Percentiles rank a stretch among this genome's conserved stretches.
Evolutionary conservation across 371 early-diverging fungal genomes (phyloP).

Genomic region (Lichtheimia ramosa): DNA sequence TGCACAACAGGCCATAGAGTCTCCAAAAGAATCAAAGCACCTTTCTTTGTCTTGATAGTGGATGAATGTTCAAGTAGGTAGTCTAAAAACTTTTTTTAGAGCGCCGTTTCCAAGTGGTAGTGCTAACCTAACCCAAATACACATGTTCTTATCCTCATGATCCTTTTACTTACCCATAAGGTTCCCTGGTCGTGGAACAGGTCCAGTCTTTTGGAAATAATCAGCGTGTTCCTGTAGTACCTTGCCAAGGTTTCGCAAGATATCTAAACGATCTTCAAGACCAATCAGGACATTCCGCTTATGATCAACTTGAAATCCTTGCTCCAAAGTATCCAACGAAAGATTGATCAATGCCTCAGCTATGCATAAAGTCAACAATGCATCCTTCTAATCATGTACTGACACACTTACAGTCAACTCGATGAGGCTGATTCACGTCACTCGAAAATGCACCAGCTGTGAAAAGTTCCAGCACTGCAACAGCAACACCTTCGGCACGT

Average conservation of each 20-base stretch:
- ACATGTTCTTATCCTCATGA: too few species aligned
- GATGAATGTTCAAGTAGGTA: conserved; percentile 40
- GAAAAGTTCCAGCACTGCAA: conserved; percentile 87
- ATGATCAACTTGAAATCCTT: conserved; percentile 76
- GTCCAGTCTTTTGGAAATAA: conserved; percentile 42
- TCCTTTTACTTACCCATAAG: conserved; percentile 59
- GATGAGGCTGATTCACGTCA: conserved; percentile 61
- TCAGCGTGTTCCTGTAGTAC: conserved; percentile 33
- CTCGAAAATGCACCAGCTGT: conserved; percentile 76
- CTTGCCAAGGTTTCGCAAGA: conserved; percentile 73
- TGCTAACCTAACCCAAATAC: conserved; percentile 2
- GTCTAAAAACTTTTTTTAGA: conserved; percentile 18
- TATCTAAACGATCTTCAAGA: conserved; percentile 69
- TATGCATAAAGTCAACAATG: conserved; percentile 4
- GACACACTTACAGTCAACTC: conserved; percentile 68
- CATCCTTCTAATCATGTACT: not conserved
- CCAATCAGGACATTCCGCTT: conserved; percentile 75
- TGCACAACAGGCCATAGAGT: conserved; percentile 82
- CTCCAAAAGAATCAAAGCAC: conserved; percentile 58
- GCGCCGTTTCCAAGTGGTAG: not conserved
- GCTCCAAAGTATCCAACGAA: conserved; percentile 51
- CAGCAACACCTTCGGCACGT: conserved; percentile 85
- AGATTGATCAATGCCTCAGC: conserved; percentile 57
- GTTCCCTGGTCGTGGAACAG: conserved; percentile 78
- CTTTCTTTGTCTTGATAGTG: conserved; percentile 47